Conservation (phyloP, 371 early-diverging fungal genomes). For the Capniomyces stellatus region DNA sequence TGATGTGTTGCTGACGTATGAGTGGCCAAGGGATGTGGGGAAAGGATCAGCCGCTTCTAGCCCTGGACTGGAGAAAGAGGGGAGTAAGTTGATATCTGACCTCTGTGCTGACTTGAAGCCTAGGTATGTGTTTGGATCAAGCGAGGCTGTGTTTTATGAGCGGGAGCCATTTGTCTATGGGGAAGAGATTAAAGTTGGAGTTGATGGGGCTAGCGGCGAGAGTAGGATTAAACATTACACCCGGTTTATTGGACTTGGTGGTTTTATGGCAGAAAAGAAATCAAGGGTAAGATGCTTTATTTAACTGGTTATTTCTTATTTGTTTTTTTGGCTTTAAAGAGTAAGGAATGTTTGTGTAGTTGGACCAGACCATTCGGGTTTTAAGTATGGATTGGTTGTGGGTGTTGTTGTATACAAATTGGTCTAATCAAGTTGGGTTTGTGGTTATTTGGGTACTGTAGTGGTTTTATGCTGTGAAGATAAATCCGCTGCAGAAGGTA, state of each 20-base stretch:
- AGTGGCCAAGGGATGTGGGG: neutral
- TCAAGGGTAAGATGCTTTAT: slow-evolving; percentile 1
- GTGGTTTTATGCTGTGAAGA: slow-evolving; percentile 88
- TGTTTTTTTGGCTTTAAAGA: too few relatives aligned
- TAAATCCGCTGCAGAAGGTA: slow-evolving; percentile 41
- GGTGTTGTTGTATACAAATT: neutral
- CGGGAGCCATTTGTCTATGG: slow-evolving; percentile 63
- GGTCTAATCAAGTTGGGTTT: neutral
- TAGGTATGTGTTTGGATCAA: slow-evolving; percentile 69
- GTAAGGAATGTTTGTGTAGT: too few relatives aligned
- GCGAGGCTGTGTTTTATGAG: slow-evolving; percentile 51
- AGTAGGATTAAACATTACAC: slow-evolving; percentile 34
- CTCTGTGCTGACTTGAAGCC: slow-evolving; percentile 41
- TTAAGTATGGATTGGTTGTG: neutral
- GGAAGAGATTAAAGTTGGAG: slow-evolving; percentile 19
- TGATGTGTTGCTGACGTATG: slow-evolving; percentile 48
- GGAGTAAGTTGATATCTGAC: slow-evolving; percentile 19
- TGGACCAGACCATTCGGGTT: neutral
- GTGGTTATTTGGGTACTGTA: slow-evolving; percentile 7
- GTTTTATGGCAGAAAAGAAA: slow-evolving; percentile 5
- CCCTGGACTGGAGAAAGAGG: neutral
- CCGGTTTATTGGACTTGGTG: slow-evolving; percentile 67
- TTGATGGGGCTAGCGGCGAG: slow-evolving; percentile 18
- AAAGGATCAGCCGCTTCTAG: neutral
- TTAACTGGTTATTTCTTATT: neutral